phyloP scores from a whole-genome alignment of 23 red algal species.

The Agarophyton chilense region DNA sequence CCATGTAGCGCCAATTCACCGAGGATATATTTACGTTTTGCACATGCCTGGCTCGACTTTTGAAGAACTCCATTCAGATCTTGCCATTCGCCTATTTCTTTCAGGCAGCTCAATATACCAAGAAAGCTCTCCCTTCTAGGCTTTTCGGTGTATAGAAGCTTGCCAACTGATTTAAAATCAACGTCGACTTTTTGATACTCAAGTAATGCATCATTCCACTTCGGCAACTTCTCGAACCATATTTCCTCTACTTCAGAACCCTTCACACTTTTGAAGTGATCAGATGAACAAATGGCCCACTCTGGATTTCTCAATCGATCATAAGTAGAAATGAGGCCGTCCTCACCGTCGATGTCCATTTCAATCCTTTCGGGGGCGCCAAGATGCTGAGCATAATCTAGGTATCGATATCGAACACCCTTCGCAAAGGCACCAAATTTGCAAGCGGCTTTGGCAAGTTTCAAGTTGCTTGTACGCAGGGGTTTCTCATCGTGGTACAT shows the following conservation, averaged over 20 bases:
- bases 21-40: slow-evolving; percentile 1
- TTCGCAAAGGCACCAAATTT: slow-evolving; percentile 95
- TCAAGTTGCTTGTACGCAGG: slow-evolving; percentile 72
- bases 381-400: slow-evolving; percentile 86
- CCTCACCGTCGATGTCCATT: slow-evolving; percentile 70
- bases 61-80: slow-evolving; percentile 73
- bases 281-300: slow-evolving; percentile 82
- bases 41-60: slow-evolving; percentile 49
- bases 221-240: slow-evolving; percentile 91
- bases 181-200: slow-evolving; percentile 59
- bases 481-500: slow-evolving; percentile 99
- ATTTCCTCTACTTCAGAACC: slow-evolving; percentile 75
- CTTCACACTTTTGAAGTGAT: slow-evolving; percentile 72
- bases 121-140: slow-evolving; percentile 53
- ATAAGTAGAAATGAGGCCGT: slow-evolving; percentile 98
- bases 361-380: slow-evolving; percentile 30
- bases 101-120: slow-evolving; percentile 82
- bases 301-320: slow-evolving; percentile 86
- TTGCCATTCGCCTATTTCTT: slow-evolving; percentile 89
- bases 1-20: slow-evolving; percentile 59
- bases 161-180: slow-evolving; percentile 35
- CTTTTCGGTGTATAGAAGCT: slow-evolving; percentile 40
- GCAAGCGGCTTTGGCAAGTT: slow-evolving; percentile 79
- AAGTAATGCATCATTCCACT: slow-evolving; percentile 77
- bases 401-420: slow-evolving; percentile 88